These are phyloP conservation scores for Farysia itapuensis DNA, from an alignment of 1,284 basidiomycete species.

Conservation along the genomic window DNA sequence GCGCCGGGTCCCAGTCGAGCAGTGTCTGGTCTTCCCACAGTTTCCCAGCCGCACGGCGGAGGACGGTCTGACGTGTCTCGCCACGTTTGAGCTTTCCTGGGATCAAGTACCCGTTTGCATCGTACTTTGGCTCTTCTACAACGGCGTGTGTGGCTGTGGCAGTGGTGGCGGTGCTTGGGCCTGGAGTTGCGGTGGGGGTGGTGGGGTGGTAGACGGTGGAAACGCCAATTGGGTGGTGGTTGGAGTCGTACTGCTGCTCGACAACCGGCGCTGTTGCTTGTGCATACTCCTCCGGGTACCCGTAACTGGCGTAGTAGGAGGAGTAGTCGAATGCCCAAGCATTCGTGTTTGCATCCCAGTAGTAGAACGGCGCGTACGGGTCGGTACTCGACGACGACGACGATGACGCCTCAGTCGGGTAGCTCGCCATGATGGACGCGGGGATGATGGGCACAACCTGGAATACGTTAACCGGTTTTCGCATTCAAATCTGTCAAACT, in stretches of 20 bases:
- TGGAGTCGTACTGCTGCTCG: conserved; percentile 14
- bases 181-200: neutral
- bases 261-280: conserved; percentile 3
- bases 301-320: conserved; percentile 49
- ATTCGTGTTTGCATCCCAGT: conserved; percentile 50
- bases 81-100: conserved; percentile 69
- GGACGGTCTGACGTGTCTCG: conserved; percentile 87
- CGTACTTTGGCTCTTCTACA: conserved; percentile 8
- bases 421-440: too few relatives aligned
- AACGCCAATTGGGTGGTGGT: conserved; percentile 1
- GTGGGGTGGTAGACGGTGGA: too few relatives aligned
- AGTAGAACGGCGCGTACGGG: conserved; percentile 58
- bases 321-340: conserved; percentile 59
- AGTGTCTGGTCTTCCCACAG: conserved; percentile 97
- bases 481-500: too few relatives aligned
- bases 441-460: too few relatives aligned
- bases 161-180: conserved; percentile 6
- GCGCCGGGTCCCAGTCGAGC: conserved; percentile 95
- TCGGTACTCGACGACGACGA: conserved; percentile 20
- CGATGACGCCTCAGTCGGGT: too few relatives aligned
- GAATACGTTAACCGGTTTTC: too few relatives aligned
- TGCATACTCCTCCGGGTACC: conserved; percentile 35
- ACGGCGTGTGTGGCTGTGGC: neutral
- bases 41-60: conserved; percentile 91
- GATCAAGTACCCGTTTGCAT: conserved; percentile 27